These are phyloP conservation scores for Trichoderma guizhouense DNA, from an alignment of 2,329 filamentous ascomycete species.

Conservation along the genomic window DNA sequence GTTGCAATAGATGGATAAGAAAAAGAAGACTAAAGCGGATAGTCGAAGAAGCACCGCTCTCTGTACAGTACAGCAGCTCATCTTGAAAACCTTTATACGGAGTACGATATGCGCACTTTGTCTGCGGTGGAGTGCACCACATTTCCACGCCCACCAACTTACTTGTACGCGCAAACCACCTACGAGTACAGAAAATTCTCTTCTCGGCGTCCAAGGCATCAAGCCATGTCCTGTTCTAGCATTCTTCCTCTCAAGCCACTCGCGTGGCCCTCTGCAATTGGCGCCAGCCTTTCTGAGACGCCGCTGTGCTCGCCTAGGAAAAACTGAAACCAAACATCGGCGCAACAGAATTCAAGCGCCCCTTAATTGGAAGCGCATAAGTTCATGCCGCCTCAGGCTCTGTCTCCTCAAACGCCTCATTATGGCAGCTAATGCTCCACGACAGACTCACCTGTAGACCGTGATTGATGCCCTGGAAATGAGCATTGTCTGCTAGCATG, in stretches of 20 bases:
- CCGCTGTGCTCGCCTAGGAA: not conserved
- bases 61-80: too few relatives aligned
- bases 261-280: slow-evolving; percentile 10
- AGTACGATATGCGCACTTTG: not conserved
- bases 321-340: slow-evolving; percentile 10
- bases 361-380: slow-evolving; percentile 4
- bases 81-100: too few relatives aligned
- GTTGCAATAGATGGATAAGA: not conserved
- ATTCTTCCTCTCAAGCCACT: slow-evolving; percentile 6
- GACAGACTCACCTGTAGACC: not conserved
- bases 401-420: not conserved
- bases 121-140: not conserved
- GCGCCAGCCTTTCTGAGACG: slow-evolving; percentile 12
- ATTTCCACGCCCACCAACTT: too few relatives aligned
- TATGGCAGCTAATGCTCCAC: not conserved
- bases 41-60: not conserved
- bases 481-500: not conserved
- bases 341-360: not conserved
- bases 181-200: not conserved
- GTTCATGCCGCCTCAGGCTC: not conserved
- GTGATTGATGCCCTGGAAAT: not conserved
- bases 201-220: not conserved
- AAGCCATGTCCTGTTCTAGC: slow-evolving; percentile 2
- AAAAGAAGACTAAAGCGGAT: not conserved
- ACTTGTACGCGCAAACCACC: not conserved